Evolutionary conservation across 257 asterid genomes (phyloP), one percentile per base, ranked within the genome.

Genomic region (Striga asiatica): DNA sequence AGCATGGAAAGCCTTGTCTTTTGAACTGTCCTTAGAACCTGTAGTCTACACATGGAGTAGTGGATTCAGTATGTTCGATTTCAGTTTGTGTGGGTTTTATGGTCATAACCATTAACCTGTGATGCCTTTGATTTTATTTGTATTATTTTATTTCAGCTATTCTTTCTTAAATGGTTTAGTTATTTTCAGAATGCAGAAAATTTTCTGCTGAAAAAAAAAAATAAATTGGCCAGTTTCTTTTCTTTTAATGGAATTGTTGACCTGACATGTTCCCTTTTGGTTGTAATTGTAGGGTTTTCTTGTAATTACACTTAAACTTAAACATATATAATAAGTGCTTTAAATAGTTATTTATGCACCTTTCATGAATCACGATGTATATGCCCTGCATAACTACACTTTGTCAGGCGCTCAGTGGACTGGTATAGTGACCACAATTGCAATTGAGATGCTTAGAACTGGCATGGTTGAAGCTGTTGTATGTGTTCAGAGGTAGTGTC

Each of bases 351-450:
- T n/a, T 32, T 32, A 6, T 32, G 38, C 38, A 6, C 8, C 38
- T 32, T n/a, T 2, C 11, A 7, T 32, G 11, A 9, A 20, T 47
- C 22, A 24, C 37, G 55, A 51, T 56, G 35, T 46, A 39, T 28
- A 8, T 45, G 41, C 62, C 56, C 38, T 54, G 31, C 70, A 54
- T 63, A 29, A 54, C 28, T 14, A 50, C 31, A 42, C 46, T 35
- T 63, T 38, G n/a, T 21, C 63, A 91, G 98, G 97, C 69, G 98
- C 98, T 60, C 98, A 87, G 75, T 91, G 98, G 98, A 91, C 98
- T n/a, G 98, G 98, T 46, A 84, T 87, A 71, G 98, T 91, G 61
- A 91, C 98, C 27, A 91, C 98, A 72, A 87, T 91, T 70, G 97
- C 97, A 1, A 74, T 87, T 53, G 98, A 87, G 73, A 91, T 91